Base-by-base conservation (phyloP, 2,329 filamentous ascomycete genomes). In the Aaosphaeria pasadenensis region DNA sequence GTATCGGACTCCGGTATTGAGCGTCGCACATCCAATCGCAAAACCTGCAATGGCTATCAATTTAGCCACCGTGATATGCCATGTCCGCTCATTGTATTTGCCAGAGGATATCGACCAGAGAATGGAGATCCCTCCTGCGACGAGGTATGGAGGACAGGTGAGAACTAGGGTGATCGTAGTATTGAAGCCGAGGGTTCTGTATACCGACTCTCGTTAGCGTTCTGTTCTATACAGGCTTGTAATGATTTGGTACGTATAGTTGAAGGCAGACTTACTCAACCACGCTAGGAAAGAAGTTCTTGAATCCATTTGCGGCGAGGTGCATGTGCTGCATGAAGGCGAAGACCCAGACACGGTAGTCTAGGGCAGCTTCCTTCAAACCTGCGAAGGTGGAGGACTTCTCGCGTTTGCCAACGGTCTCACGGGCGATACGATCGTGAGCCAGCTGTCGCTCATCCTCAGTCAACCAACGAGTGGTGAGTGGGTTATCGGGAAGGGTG, bases 291-390 rank as follows among this genome's bases (percentile, higher is more conserved):
- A 47, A 43, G 39, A 49, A 49, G 36, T 49, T 45, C 13, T 65
- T 65, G 63, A 80, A 79, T 0, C 74, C 72, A 53, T 79, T 77
- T 1, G 78, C 76, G 1, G 74, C 75, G 6, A 80, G 64, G 56
- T 80, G 76, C 51, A 79, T 75, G 59, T 79, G 77, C 52, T 78
- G 75, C 76, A 80, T 79, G 30, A 79, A 62, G 5, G 72, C 74
- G 54, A 79, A 78, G 5, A 81, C 57, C 76, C 76, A 80, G 0
- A 77, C 73, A 45, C 76, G 70, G 55, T 72, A 74, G 48, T 81
- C 78, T 11, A 54, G 57, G 48, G 69, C 70, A 0, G 78, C 77
- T 48, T 78, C 70, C 52, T 73, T 74, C 17, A 80, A 66, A 2
- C 78, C 77, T 2, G 70, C 66, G 69, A 65, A 74, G 11, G 69